Evolutionary conservation across 2,329 filamentous ascomycete genomes (phyloP).

Genomic region (Zasmidium angulare): DNA sequence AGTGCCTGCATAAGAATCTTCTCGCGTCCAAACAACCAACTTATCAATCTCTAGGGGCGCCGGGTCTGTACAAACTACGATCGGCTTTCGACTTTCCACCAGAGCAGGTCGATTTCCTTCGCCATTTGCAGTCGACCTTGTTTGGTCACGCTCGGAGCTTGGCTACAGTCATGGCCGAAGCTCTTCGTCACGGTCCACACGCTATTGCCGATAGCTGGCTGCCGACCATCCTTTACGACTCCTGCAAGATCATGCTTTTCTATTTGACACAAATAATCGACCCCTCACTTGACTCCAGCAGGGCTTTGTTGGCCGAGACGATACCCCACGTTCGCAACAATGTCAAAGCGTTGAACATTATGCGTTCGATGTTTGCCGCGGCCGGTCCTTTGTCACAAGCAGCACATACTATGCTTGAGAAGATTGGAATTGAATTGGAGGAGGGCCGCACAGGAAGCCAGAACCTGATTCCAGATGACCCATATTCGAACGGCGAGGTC

Average conservation of each 20-base stretch:
- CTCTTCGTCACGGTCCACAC: constrained; percentile 24
- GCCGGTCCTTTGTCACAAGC: constrained; percentile 22
- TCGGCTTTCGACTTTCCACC: constrained; percentile 22
- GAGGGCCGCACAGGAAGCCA: constrained; percentile 15
- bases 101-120: constrained; percentile 22
- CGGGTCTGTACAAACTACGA: constrained; percentile 25
- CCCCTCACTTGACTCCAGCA: constrained; percentile 19
- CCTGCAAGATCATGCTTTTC: constrained; percentile 28
- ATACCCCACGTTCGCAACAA: constrained; percentile 25
- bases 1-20: not conserved
- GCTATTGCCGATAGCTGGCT: constrained; percentile 26
- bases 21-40: not conserved
- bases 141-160: constrained; percentile 25
- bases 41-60: constrained; percentile 7
- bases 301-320: constrained; percentile 21
- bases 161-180: constrained; percentile 26
- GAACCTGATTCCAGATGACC: constrained; percentile 25
- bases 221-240: constrained; percentile 26
- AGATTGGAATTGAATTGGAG: constrained; percentile 22
- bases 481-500: constrained; percentile 21
- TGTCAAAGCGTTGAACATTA: constrained; percentile 25
- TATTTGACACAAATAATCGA: constrained; percentile 27
- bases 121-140: constrained; percentile 21
- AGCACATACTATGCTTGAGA: constrained; percentile 26
- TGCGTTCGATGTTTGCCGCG: constrained; percentile 26